A percentile compares a stretch with the other conserved stretches of the same genome.
These are phyloP conservation scores for Fusarium buharicum DNA, from an alignment of 2,329 filamentous ascomycete genomes.

Conservation along the genomic window DNA sequence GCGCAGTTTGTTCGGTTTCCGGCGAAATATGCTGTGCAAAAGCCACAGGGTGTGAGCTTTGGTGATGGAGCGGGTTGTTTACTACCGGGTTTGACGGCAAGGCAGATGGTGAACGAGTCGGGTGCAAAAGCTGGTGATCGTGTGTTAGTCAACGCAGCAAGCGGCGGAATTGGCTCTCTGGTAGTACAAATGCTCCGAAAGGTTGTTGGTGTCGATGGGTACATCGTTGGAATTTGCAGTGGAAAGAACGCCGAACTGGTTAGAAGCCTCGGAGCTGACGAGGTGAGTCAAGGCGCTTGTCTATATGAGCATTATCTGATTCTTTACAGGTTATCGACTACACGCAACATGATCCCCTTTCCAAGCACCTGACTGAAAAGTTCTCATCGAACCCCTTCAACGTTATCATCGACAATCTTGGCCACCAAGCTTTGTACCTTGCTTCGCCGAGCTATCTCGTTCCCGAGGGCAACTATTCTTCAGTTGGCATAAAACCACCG, in stretches of 20 bases:
- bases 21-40: constrained; percentile 48
- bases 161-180: constrained; percentile 61
- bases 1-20: constrained; percentile 54
- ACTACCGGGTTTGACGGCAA: constrained; percentile 54
- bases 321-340: constrained; percentile 55
- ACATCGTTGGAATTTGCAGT: constrained; percentile 61
- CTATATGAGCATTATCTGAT: neutral
- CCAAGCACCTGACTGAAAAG: constrained; percentile 47
- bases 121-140: constrained; percentile 52
- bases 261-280: constrained; percentile 58
- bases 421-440: constrained; percentile 58
- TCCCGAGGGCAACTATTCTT: constrained; percentile 52
- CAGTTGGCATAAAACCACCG: constrained; percentile 54
- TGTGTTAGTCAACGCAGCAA: constrained; percentile 62
- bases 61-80: constrained; percentile 53
- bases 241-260: constrained; percentile 59
- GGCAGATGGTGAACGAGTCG: constrained; percentile 53
- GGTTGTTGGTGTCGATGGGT: constrained; percentile 53
- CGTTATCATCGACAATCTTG: constrained; percentile 61
- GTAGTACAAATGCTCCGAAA: constrained; percentile 56
- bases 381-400: constrained; percentile 52
- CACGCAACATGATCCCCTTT: constrained; percentile 50
- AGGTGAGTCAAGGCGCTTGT: constrained; percentile 49
- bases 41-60: constrained; percentile 46
- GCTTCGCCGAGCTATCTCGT: constrained; percentile 54